These are phyloP conservation scores for Penicillium arizonense DNA, from an alignment of 495 filamentous ascomycete genomes.

Conservation along the genomic window DNA sequence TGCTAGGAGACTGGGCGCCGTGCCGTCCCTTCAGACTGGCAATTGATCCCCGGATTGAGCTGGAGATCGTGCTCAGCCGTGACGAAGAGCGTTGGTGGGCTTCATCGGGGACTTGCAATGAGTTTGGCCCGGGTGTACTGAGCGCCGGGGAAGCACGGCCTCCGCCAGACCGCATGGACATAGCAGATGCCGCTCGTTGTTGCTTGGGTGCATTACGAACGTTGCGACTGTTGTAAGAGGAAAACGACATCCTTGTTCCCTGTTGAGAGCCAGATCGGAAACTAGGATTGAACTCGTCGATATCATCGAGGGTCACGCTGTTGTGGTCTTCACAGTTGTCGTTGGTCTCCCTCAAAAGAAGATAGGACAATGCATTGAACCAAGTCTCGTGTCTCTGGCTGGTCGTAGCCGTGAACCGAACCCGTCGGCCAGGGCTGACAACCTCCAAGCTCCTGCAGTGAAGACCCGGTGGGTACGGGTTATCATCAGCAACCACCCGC, in stretches of 20 bases:
- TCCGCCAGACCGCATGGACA: conserved; percentile 46
- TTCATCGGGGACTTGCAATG: conserved; percentile 39
- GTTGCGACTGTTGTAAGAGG: conserved; percentile 77
- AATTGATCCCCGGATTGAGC: conserved; percentile 47
- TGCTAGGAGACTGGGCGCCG: conserved; percentile 40
- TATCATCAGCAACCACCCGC: conserved; percentile 91
- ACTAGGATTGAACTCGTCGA: conserved; percentile 85
- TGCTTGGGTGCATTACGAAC: conserved; percentile 57
- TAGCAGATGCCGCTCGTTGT: conserved; percentile 41
- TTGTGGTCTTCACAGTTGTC: conserved; percentile 59
- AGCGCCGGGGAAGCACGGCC: conserved; percentile 42
- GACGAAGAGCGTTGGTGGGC: conserved; percentile 39
- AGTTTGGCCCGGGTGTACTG: conserved; percentile 42
- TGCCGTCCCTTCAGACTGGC: conserved; percentile 38
- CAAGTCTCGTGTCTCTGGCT: conserved; percentile 94
- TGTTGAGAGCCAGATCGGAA: conserved; percentile 54
- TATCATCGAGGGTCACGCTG: conserved; percentile 69
- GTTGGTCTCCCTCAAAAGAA: conserved; percentile 70
- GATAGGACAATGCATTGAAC: conserved; percentile 96
- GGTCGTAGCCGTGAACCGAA: conserved; percentile 93
- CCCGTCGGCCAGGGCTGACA: conserved; percentile 78
- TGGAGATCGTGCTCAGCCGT: conserved; percentile 42
- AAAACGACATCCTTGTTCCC: conserved; percentile 65
- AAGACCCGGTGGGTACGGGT: conserved; percentile 89
- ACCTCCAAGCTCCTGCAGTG: conserved; percentile 91